Base-by-base conservation (phyloP, 2,329 filamentous ascomycete species). In the Westerdykella aurantiaca region DNA sequence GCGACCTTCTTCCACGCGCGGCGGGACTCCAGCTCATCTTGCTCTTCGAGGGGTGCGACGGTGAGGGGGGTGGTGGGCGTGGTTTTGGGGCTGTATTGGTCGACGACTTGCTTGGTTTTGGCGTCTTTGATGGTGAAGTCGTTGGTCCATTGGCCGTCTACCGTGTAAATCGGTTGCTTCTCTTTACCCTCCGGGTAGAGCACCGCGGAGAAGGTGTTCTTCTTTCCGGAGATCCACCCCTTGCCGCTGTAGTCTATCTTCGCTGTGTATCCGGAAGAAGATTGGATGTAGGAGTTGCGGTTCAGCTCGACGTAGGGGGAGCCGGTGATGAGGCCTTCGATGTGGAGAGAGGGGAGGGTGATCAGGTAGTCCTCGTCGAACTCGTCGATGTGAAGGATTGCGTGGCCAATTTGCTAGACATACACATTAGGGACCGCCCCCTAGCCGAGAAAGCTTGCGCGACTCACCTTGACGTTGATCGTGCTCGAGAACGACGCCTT, bases 211-310 rank as follows among this genome's bases (percentile, higher is more conserved):
- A 97, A 88, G 44, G 79, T 86, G 72, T 97, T 97, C 75, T 95
- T 96, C 77, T 95, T 95, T 53, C 91, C 93, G 37, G 85, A 89
- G 9, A 98, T 70, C 91, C 91, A 98, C 45, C 91, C 91, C 66
- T 88, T 91, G 59, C 91, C 90, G 48, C 82, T 86, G 73, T 95
- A 98, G 65, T 95, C 88, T 60, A 97, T 86, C 72, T 88, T 90
- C 51, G 88, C 80, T 4, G 88, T 85, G 72, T 85, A 96, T 42
- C 93, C 91, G 2, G 83, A 85, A 18, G 85, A 93, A 51, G 88
- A 93, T 44, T 82, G 80, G 58, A 98, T 96, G 70, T 86, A 88
- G 55, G 86, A 89, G 48, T 79, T 80, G 58, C 85, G 84, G 61
- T 95, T 88, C 35, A 97, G 78, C 69, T 98, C 93, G 52, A 96